Evolutionary conservation across 2,329 filamentous ascomycete genomes (phyloP).

Genomic region (Colletotrichum truncatum): DNA sequence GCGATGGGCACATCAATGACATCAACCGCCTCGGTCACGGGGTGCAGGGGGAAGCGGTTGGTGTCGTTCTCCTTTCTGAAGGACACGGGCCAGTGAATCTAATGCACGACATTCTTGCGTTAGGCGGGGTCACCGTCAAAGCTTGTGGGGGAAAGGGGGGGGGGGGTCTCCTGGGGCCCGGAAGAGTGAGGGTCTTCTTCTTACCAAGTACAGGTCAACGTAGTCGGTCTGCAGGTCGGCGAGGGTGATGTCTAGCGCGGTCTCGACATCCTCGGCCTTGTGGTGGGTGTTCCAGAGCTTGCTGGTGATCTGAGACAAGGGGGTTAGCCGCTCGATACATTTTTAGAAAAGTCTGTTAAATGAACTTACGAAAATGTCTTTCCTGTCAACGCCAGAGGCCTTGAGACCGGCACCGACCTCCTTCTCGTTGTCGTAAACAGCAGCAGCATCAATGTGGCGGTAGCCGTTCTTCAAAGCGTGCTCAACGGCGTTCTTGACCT

Average conservation of each 20-base stretch:
- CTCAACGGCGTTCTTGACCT: conserved; percentile 60
- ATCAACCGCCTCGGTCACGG: conserved; percentile 55
- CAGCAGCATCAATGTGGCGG: conserved; percentile 68
- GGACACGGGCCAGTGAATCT: conserved; percentile 60
- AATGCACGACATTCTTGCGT: conserved; percentile 9
- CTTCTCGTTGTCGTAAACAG: conserved; percentile 71
- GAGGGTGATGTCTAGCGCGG: conserved; percentile 40
- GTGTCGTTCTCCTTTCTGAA: conserved; percentile 53
- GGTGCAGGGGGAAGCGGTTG: conserved; percentile 49
- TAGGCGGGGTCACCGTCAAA: not conserved
- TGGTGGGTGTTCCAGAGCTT: conserved; percentile 47
- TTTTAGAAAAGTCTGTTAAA: not conserved
- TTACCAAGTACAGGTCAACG: conserved; percentile 42
- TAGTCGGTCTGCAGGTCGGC: conserved; percentile 41
- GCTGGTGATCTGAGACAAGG: conserved; percentile 30
- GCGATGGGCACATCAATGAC: conserved; percentile 49
- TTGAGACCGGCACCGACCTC: conserved; percentile 62
- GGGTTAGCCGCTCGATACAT: not conserved
- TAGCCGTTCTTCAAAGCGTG: conserved; percentile 65
- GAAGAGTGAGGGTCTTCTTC: not conserved
- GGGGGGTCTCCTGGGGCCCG: too few species aligned
- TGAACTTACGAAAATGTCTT: conserved; percentile 54
- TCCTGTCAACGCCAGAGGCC: conserved; percentile 53
- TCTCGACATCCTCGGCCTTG: conserved; percentile 37
- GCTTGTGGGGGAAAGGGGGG: not conserved